phyloP scores from a whole-genome alignment of 73 alveolate genomes.

The Paramecium bursaria region DNA sequence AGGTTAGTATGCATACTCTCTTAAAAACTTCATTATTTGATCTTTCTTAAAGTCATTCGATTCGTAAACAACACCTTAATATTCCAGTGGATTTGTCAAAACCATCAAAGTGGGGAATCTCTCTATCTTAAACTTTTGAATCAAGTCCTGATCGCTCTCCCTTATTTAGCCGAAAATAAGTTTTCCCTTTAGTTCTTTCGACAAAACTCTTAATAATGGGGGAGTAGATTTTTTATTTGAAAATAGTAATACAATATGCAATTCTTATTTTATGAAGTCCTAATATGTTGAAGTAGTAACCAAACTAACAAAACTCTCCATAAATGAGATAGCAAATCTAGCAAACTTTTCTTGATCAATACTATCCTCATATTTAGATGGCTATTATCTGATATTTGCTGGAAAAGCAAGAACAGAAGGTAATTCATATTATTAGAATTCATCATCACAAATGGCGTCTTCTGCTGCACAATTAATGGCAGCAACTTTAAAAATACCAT shows the following conservation, averaged over 20 bases:
- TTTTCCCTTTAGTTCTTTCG: conserved; percentile 90
- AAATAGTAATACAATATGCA: conserved; percentile 89
- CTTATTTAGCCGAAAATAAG: conserved; percentile 95
- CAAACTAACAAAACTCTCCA: conserved; percentile 93
- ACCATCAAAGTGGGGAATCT: conserved; percentile 93
- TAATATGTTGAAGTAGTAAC: conserved; percentile 90
- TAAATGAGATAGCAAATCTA: conserved; percentile 86
- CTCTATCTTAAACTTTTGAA: conserved; percentile 77
- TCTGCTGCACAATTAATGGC: conserved; percentile 97
- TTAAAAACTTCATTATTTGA: conserved; percentile 87
- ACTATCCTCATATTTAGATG: conserved; percentile 82
- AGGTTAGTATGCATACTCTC: conserved; percentile 86
- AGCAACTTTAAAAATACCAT: conserved; percentile 95
- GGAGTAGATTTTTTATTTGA: conserved; percentile 95
- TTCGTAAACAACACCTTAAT: conserved; percentile 80
- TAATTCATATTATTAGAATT: conserved; percentile 81
- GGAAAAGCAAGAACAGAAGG: conserved; percentile 90
- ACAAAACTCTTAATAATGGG: conserved; percentile 93
- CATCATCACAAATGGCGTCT: conserved; percentile 98
- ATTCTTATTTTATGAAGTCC: conserved; percentile 85
- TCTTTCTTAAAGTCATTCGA: conserved; percentile 88
- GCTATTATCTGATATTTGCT: conserved; percentile 87
- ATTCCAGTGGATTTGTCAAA: conserved; percentile 79
- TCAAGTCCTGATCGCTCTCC: conserved; percentile 79
- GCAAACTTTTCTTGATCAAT: conserved; percentile 82